Conservation (phyloP, 495 filamentous ascomycete species). For the Astrothelium macrocarpum region DNA sequence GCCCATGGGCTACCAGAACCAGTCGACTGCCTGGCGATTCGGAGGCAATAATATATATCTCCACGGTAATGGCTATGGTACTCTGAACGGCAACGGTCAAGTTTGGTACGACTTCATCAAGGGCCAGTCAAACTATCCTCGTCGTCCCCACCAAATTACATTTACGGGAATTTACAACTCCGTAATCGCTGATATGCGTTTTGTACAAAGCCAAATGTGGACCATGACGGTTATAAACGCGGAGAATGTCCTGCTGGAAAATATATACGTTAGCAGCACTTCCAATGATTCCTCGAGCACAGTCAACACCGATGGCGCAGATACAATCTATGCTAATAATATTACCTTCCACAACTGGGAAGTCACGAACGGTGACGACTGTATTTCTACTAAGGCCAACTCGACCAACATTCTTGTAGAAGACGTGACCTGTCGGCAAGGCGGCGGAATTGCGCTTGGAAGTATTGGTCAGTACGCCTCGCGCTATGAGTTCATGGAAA, state of each 20-base stretch:
- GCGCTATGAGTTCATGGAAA: constrained; percentile 35
- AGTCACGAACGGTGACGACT: constrained; percentile 22
- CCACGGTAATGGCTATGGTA: constrained; percentile 34
- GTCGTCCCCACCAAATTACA: constrained; percentile 38
- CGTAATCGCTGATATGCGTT: constrained; percentile 26
- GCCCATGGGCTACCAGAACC: constrained; percentile 39
- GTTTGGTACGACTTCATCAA: constrained; percentile 36
- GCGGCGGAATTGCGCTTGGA: constrained; percentile 34
- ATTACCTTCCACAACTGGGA: constrained; percentile 21
- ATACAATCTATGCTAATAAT: constrained; percentile 13
- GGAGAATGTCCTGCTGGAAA: constrained; percentile 31
- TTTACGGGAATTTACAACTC: constrained; percentile 33
- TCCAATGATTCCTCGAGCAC: not conserved
- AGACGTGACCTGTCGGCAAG: constrained; percentile 14
- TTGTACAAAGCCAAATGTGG: constrained; percentile 42
- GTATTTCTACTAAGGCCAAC: constrained; percentile 24
- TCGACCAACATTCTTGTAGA: constrained; percentile 17
- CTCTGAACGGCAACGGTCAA: constrained; percentile 41
- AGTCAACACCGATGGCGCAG: constrained; percentile 11
- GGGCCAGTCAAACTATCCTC: constrained; percentile 35
- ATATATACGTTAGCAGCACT: constrained; percentile 39
- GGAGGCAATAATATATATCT: constrained; percentile 37
- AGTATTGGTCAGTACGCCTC: constrained; percentile 40
- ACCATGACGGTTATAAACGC: constrained; percentile 33
- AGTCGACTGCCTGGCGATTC: constrained; percentile 40